phyloP scores from a whole-genome alignment of 345 rosid species.

The Melaleuca alternifolia region DNA sequence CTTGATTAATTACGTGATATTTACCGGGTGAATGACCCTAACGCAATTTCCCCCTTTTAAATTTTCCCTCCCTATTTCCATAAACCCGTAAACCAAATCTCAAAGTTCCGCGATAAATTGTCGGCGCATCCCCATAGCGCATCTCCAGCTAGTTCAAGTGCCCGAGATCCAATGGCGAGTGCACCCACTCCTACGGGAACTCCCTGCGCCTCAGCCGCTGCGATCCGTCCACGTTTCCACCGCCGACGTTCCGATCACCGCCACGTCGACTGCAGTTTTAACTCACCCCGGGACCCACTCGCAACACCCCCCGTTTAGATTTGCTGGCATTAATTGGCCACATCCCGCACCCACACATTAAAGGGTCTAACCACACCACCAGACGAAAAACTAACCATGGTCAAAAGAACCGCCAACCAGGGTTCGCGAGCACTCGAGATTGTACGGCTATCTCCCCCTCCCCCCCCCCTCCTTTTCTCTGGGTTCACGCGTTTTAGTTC shows the following conservation, averaged over 20 bases:
- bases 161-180: slow-evolving; percentile 4
- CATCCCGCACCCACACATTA: not conserved
- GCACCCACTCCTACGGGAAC: not conserved
- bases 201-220: not conserved
- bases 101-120: slow-evolving; percentile 33
- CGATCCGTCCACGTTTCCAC: not conserved
- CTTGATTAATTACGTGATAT: not conserved
- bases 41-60: not conserved
- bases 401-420: slow-evolving; percentile 1
- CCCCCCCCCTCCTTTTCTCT: not conserved
- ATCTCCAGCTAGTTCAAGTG: not conserved
- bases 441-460: slow-evolving; percentile 8
- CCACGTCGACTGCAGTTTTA: slow-evolving; percentile 11
- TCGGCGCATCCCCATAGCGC: slow-evolving; percentile 18
- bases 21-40: no score
- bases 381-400: slow-evolving; percentile 3
- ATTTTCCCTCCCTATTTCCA: not conserved
- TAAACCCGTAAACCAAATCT: not conserved
- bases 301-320: slow-evolving; percentile 3
- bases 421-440: slow-evolving; percentile 1
- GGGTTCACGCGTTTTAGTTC: not conserved
- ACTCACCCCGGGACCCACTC: slow-evolving; percentile 4
- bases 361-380: not conserved
- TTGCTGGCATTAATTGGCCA: slow-evolving; percentile 26
- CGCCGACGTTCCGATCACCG: not conserved